Conservation (phyloP, 148 eudicot species). For the Cornus florida region DNA sequence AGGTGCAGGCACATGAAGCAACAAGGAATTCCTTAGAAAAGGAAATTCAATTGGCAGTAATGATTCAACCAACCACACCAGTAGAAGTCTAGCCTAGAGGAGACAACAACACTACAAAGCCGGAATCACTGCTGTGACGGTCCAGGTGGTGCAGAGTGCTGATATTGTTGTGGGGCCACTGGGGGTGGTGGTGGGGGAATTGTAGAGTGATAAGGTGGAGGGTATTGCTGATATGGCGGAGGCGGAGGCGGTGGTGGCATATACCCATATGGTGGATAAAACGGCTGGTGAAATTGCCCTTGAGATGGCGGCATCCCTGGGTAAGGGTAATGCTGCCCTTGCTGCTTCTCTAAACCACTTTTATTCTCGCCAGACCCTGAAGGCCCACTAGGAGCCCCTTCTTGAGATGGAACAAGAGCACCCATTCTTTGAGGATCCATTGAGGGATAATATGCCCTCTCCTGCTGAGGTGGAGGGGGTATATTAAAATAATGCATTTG, state of each 20-base stretch:
- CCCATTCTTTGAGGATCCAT: slow-evolving; percentile 99
- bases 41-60: background rate
- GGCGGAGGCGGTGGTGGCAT: slow-evolving; percentile 56
- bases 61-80: background rate
- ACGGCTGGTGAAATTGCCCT: slow-evolving; percentile 66
- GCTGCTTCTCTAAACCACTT: slow-evolving; percentile 45
- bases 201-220: slow-evolving; percentile 44
- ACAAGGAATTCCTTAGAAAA: background rate
- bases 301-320: slow-evolving; percentile 23
- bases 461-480: slow-evolving; percentile 71
- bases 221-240: slow-evolving; percentile 69
- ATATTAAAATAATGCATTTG: slow-evolving; percentile 75
- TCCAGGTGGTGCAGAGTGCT: slow-evolving; percentile 24
- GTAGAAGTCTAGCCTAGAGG: background rate
- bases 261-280: slow-evolving; percentile 73
- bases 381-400: slow-evolving; percentile 52
- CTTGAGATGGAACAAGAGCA: slow-evolving; percentile 67
- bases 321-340: slow-evolving; percentile 42
- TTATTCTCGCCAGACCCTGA: slow-evolving; percentile 52
- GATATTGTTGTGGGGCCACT: slow-evolving; percentile 33
- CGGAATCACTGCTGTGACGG: slow-evolving; percentile 17
- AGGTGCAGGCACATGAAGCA: background rate
- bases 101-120: background rate
- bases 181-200: slow-evolving; percentile 37
- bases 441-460: slow-evolving; percentile 73